phyloP scores from a whole-genome alignment of 1,139 yeast species.

The Spathaspora jeffriesii region DNA sequence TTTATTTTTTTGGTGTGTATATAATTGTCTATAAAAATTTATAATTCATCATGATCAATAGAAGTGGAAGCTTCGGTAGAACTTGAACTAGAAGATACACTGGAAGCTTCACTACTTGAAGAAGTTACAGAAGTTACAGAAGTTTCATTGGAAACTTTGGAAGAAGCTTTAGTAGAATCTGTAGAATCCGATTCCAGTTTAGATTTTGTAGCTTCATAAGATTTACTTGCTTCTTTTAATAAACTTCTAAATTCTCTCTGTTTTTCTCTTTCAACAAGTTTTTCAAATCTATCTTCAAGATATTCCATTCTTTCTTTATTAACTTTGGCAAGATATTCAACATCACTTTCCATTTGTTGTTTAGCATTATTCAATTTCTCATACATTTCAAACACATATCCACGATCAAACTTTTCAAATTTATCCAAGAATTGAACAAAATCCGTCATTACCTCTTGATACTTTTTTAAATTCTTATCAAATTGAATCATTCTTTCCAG shows the following conservation, averaged over 20 bases:
- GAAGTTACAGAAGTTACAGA: no score
- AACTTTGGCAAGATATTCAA: constrained; percentile 31
- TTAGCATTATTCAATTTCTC: constrained; percentile 35
- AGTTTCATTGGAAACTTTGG: not conserved
- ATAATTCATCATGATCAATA: constrained; percentile 60
- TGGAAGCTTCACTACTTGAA: no score
- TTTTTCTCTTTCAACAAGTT: constrained; percentile 33
- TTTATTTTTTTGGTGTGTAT: no score
- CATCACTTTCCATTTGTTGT: constrained; percentile 32
- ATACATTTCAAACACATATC: constrained; percentile 32
- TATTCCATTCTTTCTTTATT: constrained; percentile 42
- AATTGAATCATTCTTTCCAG: constrained; percentile 37
- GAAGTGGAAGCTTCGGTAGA: constrained; percentile 8
- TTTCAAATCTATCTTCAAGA: constrained; percentile 34
- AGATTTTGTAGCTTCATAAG: constrained; percentile 17
- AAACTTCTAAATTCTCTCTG: constrained; percentile 38
- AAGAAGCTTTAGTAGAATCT: constrained; percentile 11
- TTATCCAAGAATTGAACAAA: constrained; percentile 25
- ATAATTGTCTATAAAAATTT: constrained; percentile 13
- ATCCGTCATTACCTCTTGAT: constrained; percentile 33
- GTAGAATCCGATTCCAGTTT: constrained; percentile 11
- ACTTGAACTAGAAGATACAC: constrained; percentile 7
- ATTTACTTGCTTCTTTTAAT: constrained; percentile 25
- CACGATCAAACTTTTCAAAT: constrained; percentile 29
- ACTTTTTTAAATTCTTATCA: constrained; percentile 32